Conservation (phyloP, 2,329 filamentous ascomycete genomes). For the Rutstroemia sydowiana region DNA sequence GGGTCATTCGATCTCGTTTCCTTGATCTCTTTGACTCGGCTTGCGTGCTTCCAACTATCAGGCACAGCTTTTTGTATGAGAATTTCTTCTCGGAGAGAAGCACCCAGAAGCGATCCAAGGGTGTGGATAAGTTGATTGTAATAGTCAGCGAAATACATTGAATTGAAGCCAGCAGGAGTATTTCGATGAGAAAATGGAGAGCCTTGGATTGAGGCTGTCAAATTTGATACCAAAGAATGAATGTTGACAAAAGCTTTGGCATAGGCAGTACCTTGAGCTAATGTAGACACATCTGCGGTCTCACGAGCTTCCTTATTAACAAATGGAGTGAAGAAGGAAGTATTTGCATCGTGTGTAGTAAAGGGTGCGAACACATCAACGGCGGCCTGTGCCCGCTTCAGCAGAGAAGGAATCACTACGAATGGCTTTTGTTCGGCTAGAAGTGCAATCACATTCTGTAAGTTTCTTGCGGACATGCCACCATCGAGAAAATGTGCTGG, state of each 20-base stretch:
- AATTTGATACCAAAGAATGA: conserved; percentile 67
- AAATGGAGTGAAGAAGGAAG: conserved; percentile 64
- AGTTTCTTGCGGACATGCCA: conserved; percentile 57
- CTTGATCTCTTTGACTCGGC: conserved; percentile 10
- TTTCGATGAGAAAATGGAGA: conserved; percentile 48
- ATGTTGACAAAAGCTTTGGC: conserved; percentile 72
- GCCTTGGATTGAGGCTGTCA: conserved; percentile 67
- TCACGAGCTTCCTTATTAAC: conserved; percentile 39
- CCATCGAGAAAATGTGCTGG: conserved; percentile 67
- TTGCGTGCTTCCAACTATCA: conserved; percentile 46
- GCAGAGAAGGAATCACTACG: conserved; percentile 71
- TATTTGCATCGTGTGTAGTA: conserved; percentile 39
- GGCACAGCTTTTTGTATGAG: conserved; percentile 67
- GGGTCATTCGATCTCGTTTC: background rate
- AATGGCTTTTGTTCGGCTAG: conserved; percentile 76
- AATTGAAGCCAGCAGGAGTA: conserved; percentile 54
- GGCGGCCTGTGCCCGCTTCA: conserved; percentile 65
- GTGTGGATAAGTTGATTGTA: conserved; percentile 68
- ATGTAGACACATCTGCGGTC: conserved; percentile 34
- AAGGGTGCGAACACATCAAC: conserved; percentile 63
- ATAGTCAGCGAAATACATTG: conserved; percentile 78
- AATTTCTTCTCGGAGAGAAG: conserved; percentile 80
- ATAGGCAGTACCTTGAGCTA: conserved; percentile 63
- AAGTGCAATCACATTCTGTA: conserved; percentile 67
- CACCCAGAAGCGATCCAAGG: conserved; percentile 70